Base-by-base conservation (phyloP, 768 basidiomycete species). In the Lactarius deliciosus region DNA sequence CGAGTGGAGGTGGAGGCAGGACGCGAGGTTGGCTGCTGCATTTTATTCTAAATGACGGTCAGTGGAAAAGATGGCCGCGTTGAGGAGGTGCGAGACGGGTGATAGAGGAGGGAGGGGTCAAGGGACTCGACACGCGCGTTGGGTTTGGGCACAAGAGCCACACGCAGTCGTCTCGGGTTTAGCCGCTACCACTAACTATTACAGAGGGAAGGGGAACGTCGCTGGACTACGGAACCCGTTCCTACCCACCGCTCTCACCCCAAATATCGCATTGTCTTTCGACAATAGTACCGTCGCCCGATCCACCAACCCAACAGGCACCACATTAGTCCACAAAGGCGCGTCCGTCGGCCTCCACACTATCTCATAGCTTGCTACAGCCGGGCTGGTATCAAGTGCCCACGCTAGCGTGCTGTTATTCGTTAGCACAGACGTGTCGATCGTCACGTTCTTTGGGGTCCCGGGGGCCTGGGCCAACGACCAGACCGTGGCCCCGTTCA, bases 1-100 rank as follows among this genome's bases (percentile, higher is more conserved):
- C 85, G 83, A 63, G 83, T 85, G 59, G 86, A 86, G 28, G 85
- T 81, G 60, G 86, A 86, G 60, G 85, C 80, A 65, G 88, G 85
- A 71, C 86, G 79, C 58, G 86, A 83, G 43, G 77, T 74, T 66
- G 81, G 75, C 73, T 85, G 84, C 82, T 87, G 61, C 65, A 86
- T 75, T 76, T 57, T 57, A 22, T 20, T 9, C 8, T 57, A 10
- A 4, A 30, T 22, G 34, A 57, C 18, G 3, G 32, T 57, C 30
- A 34, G 20, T 30, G 56, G 20, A n/a, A 32, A 34, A n/a, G 30
- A 11, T 18, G n/a, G 56, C 56, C 18, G 18, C 30, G 28, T 22
- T 10, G 34, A 18, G 54, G 32, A 25, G 8, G 32, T 11, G n/a
- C 11, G 10, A 34, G 22, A 22, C 20, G 20, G 22, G 57, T 36